Evolutionary conservation across 805 yeast genomes (phyloP).

Genomic region (Candida koratica): DNA sequence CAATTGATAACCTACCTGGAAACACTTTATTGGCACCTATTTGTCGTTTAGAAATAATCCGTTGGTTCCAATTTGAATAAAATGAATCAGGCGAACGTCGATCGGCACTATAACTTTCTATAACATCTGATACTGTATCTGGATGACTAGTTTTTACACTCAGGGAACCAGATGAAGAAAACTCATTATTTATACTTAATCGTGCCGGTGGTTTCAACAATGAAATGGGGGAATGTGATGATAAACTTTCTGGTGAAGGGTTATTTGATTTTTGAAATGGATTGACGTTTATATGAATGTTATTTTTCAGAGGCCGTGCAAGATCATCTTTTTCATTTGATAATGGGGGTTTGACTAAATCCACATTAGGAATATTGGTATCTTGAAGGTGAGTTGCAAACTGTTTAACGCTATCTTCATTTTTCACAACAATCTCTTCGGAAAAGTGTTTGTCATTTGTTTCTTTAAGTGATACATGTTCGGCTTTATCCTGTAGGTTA

Average conservation of each 20-base stretch:
- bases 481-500: background rate
- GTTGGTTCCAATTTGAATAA: background rate
- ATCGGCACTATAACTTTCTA: slow-evolving; percentile 7
- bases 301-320: too few relatives aligned
- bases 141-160: background rate
- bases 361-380: too few relatives aligned
- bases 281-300: background rate
- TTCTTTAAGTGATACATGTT: background rate
- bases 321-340: too few relatives aligned
- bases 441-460: too few relatives aligned
- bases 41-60: background rate
- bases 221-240: too few relatives aligned
- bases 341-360: too few relatives aligned
- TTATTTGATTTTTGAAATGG: slow-evolving; percentile 3
- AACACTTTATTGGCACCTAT: background rate
- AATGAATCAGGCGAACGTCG: background rate
- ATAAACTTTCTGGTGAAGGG: slow-evolving; percentile 4
- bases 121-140: slow-evolving; percentile 7
- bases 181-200: too few relatives aligned
- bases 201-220: too few relatives aligned
- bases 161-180: too few relatives aligned
- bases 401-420: too few relatives aligned
- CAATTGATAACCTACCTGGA: background rate
- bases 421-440: background rate
- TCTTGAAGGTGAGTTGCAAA: too few relatives aligned